Conservation (phyloP, 1,284 basidiomycete species). For the Anthracocystis walkeri region DNA sequence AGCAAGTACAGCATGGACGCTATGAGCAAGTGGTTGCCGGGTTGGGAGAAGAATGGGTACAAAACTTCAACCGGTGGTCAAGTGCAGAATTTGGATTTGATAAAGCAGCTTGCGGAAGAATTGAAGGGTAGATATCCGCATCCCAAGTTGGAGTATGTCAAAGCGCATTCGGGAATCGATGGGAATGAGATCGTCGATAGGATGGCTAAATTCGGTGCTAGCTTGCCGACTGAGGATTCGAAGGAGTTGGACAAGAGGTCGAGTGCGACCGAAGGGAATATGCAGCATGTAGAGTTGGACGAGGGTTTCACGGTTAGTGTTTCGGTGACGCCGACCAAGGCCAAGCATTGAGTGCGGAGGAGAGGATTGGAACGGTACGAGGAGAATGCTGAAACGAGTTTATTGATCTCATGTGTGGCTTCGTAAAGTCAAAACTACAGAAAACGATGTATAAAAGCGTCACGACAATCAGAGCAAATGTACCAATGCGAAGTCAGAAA, state of each 20-base stretch:
- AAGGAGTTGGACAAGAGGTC: background rate
- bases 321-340: background rate
- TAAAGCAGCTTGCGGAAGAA: slow-evolving; percentile 73
- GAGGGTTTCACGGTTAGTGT: background rate
- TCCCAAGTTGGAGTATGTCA: slow-evolving; percentile 75
- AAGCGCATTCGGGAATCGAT: slow-evolving; percentile 77
- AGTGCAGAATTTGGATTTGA: slow-evolving; percentile 78
- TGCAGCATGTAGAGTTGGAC: background rate
- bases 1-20: slow-evolving; percentile 78
- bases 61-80: slow-evolving; percentile 72
- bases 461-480: too few species aligned
- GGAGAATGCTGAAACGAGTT: too few species aligned
- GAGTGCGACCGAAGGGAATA: background rate
- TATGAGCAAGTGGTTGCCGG: slow-evolving; percentile 76
- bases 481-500: too few species aligned
- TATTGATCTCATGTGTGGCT: too few species aligned
- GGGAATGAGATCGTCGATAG: slow-evolving; percentile 84
- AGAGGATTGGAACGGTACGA: too few species aligned
- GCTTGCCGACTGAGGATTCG: slow-evolving; percentile 11
- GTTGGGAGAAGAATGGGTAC: slow-evolving; percentile 76
- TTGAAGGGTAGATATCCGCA: slow-evolving; percentile 16
- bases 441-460: too few species aligned
- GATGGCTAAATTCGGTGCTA: slow-evolving; percentile 50
- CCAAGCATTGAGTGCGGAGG: too few species aligned
- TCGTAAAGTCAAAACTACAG: too few species aligned